Evolutionary conservation across 257 asterid genomes (phyloP).

Genomic region (Fraxinus excelsior): DNA sequence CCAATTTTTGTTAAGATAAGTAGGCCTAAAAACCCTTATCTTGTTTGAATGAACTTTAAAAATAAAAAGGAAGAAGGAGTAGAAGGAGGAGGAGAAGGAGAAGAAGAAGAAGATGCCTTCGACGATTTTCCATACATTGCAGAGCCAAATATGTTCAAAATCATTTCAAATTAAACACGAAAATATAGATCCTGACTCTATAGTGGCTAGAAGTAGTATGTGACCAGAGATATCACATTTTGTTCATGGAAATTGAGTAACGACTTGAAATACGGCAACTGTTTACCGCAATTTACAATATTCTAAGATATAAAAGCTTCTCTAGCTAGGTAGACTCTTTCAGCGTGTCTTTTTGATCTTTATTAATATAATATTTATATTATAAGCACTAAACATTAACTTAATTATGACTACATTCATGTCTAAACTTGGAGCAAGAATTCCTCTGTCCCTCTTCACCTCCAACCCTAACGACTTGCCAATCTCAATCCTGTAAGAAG

Average conservation of each 20-base stretch:
- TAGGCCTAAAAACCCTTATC: too few species aligned
- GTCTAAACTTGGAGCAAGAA: not conserved
- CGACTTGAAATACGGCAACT: not conserved
- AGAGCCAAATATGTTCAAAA: not conserved
- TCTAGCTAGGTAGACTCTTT: constrained; percentile 1
- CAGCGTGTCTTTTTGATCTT: not conserved
- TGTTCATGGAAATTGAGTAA: constrained; percentile 5
- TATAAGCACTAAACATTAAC: not conserved
- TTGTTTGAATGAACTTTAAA: too few species aligned
- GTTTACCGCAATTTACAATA: not conserved
- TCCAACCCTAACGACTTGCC: not conserved
- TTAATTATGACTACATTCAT: not conserved
- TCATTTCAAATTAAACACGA: not conserved
- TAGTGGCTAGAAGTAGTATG: not conserved
- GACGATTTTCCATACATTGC: not conserved
- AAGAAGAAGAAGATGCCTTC: too few species aligned
- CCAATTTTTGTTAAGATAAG: too few species aligned
- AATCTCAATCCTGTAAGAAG: not conserved
- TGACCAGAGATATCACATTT: not conserved
- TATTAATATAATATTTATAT: not conserved
- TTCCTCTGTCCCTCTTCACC: not conserved
- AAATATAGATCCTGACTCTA: not conserved
- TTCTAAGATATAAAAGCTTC: not conserved
- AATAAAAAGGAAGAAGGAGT: too few species aligned
- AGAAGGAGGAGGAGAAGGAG: not conserved